These are phyloP conservation scores for Phanerochaete sordida DNA, from an alignment of 768 basidiomycete genomes.

Conservation along the genomic window DNA sequence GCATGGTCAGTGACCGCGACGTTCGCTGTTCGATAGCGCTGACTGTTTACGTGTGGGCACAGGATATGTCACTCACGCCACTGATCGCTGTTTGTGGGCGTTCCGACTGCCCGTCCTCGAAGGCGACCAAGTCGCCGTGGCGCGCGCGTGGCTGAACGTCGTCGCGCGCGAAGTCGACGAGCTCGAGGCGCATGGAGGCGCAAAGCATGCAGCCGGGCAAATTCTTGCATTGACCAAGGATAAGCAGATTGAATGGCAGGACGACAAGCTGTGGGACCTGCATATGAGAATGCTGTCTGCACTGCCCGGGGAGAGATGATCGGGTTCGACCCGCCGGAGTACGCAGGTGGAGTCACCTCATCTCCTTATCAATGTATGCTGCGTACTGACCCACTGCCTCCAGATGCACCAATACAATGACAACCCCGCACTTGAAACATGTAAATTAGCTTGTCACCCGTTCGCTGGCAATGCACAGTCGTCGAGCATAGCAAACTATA, in stretches of 20 bases:
- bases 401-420: no score
- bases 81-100: conserved; percentile 62
- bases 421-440: neutral
- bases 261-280: conserved; percentile 52
- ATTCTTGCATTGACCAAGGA: conserved; percentile 51
- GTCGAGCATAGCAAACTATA: no score
- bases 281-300: conserved; percentile 37
- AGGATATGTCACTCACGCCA: conserved; percentile 73
- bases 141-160: conserved; percentile 52
- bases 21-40: neutral
- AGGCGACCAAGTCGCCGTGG: conserved; percentile 41
- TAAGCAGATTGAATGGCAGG: conserved; percentile 48
- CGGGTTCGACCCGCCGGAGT: no score
- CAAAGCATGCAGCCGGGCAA: conserved; percentile 27
- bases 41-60: neutral
- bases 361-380: neutral
- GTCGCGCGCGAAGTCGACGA: conserved; percentile 42
- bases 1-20: conserved; percentile 15
- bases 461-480: no score
- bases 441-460: neutral
- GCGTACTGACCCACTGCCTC: neutral
- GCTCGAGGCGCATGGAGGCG: conserved; percentile 34
- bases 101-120: conserved; percentile 49
- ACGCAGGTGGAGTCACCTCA: no score
- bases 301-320: conserved; percentile 26